Percentiles rank a stretch among this genome's conserved stretches.
phyloP scores from a whole-genome alignment of 2,329 filamentous ascomycete species.

The Ophiostoma ulmi region DNA sequence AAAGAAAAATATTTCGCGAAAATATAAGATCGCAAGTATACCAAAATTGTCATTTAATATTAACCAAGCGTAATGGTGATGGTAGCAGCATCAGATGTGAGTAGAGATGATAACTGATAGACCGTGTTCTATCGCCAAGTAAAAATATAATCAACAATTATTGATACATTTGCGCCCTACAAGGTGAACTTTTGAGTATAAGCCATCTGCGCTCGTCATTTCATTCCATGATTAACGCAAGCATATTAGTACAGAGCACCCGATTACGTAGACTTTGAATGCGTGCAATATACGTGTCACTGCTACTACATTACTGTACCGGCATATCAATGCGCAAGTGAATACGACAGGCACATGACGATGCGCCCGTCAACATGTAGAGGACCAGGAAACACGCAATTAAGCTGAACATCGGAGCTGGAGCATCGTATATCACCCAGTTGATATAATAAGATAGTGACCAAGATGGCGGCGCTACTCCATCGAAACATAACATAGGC shows the following conservation, averaged over 20 bases:
- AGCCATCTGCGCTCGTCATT: too few relatives aligned
- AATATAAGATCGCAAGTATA: not conserved
- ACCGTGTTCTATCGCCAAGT: not conserved
- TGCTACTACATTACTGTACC: not conserved
- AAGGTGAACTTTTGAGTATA: too few relatives aligned
- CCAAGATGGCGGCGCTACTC: not conserved
- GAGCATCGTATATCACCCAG: not conserved
- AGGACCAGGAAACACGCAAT: not conserved
- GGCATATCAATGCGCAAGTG: not conserved
- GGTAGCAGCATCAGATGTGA: not conserved
- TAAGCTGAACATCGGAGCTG: too few relatives aligned
- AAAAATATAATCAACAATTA: not conserved
- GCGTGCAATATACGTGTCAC: too few relatives aligned
- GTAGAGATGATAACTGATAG: not conserved
- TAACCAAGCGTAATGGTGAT: not conserved
- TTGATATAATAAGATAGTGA: not conserved
- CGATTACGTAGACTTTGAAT: not conserved
- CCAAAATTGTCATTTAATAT: not conserved
- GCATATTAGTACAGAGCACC: not conserved
- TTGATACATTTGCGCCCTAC: not conserved
- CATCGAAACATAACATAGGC: not conserved
- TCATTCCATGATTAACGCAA: not conserved
- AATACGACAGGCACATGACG: not conserved
- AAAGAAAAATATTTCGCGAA: too few relatives aligned
- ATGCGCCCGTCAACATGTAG: not conserved